Evolutionary conservation across 108 stramenopile genomes (phyloP).

Genomic region (Bacterosira constricta): DNA sequence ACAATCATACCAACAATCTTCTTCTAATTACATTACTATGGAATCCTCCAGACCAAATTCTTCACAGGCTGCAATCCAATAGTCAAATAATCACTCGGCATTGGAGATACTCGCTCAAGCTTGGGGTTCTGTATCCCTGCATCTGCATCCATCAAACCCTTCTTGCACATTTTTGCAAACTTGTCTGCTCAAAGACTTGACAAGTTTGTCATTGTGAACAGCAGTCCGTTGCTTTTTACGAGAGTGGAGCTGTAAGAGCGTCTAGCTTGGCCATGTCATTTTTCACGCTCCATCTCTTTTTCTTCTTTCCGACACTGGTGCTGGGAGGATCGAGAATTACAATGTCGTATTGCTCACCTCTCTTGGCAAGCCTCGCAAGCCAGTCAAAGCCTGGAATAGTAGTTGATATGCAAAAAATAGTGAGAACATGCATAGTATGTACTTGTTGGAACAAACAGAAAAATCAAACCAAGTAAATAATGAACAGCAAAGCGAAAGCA

Average conservation of each 20-base stretch:
- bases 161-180: constrained; percentile 68
- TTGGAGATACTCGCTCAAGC: constrained; percentile 79
- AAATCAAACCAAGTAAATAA: neutral
- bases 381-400: constrained; percentile 67
- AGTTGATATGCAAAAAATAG: no score
- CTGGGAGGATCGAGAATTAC: constrained; percentile 89
- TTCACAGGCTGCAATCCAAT: constrained; percentile 76
- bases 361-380: constrained; percentile 71
- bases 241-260: constrained; percentile 73
- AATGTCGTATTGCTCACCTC: constrained; percentile 85
- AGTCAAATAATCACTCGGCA: constrained; percentile 79
- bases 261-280: constrained; percentile 79
- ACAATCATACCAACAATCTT: no score
- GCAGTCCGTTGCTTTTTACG: constrained; percentile 72
- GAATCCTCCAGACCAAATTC: constrained; percentile 59
- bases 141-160: constrained; percentile 68
- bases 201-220: constrained; percentile 81
- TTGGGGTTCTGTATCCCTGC: constrained; percentile 60
- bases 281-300: constrained; percentile 83
- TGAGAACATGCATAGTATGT: no score
- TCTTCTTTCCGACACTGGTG: constrained; percentile 78
- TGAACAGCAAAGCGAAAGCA: neutral
- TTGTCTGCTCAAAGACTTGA: constrained; percentile 66
- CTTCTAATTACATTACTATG: neutral
- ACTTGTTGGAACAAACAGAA: no score